These are phyloP conservation scores for Pseudogymnoascus sp. DNA, from an alignment of 2,329 filamentous ascomycete species.

Conservation along the genomic window DNA sequence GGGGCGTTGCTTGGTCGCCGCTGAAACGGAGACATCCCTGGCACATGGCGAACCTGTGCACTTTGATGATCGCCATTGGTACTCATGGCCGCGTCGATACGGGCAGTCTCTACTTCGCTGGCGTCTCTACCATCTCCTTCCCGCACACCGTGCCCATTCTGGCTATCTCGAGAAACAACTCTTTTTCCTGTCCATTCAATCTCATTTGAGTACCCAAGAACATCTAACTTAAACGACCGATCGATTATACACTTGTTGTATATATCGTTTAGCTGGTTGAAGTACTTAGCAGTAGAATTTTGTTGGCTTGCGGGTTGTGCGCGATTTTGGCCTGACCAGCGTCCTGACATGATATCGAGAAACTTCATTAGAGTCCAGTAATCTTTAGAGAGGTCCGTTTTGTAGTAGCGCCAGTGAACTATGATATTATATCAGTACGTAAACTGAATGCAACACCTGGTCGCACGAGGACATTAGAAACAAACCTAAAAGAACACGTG, in stretches of 20 bases:
- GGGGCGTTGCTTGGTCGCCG: neutral
- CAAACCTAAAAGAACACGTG: conserved; percentile 24
- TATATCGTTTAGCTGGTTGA: conserved; percentile 14
- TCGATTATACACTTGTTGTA: conserved; percentile 13
- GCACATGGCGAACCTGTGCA: neutral
- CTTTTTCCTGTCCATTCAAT: neutral
- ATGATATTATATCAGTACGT: neutral
- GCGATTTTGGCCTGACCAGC: conserved; percentile 16
- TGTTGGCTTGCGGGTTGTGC: conserved; percentile 9
- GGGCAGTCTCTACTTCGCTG: neutral
- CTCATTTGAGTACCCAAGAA: conserved; percentile 16
- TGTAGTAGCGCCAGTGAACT: conserved; percentile 24
- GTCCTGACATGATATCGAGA: conserved; percentile 22
- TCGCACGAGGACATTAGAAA: neutral
- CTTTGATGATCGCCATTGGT: neutral
- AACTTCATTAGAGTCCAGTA: conserved; percentile 22
- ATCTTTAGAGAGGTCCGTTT: conserved; percentile 17
- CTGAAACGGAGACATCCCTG: neutral
- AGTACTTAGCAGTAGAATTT: conserved; percentile 19
- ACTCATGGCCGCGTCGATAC: neutral
- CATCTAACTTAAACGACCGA: conserved; percentile 2
- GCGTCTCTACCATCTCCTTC: neutral
- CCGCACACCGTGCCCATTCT: neutral
- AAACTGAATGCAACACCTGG: neutral
- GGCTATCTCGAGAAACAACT: neutral